Evolutionary conservation across 2,329 filamentous ascomycete genomes (phyloP), one percentile per base, ranked within the genome.

Genomic region (Hypoxylon sp.): DNA sequence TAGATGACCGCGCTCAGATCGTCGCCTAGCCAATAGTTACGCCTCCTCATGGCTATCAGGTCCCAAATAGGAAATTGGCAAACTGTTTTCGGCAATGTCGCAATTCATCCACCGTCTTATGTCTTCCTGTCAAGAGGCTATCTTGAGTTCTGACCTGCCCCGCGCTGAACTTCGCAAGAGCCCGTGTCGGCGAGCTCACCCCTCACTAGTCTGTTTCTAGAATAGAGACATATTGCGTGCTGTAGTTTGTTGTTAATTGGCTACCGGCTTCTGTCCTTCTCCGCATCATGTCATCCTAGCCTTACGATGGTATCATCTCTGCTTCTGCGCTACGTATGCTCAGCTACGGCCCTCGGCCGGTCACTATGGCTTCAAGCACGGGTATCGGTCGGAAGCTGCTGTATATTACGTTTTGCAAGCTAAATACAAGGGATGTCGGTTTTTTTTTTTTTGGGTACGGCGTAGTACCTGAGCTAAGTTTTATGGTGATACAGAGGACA

Each of bases 281-380:
- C 55, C 49, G 53, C 55, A 68, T 69, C 63, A 65, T 69, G 67
- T 66, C 67, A 69, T 69, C 58, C 51, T 49, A 51, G 49, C 57
- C 59, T 53, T 51, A 43, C 43, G 57, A 64, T 67, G 62, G 57
- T 61, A 63, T 65, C 65, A 67, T 64, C 40, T 44, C 46, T 47
- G 59, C 48, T 55, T 45, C 51, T 48, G 48, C 31, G 30, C 42
- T 4, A 40, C 19, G 11, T 38, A 30, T 8, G 7, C 31, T 17
- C 20, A 32, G 25, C 25, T 26, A 29, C 56, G 53, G 55, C 40
- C 15, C 15, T 58, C 55, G 55, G 55, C 3, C 50, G 37, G 50
- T 42, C 47, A n/a, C 13, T 12, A 16, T 46, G 19, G 3, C n/a
- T 25, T 4, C 9, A 21, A 8, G 9, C 5, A 37, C 51, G 55